Percentiles rank a stretch among this genome's conserved stretches.
phyloP scores from a whole-genome alignment of 1,284 basidiomycete genomes.

The Cutaneotrichosporon dermatis region DNA sequence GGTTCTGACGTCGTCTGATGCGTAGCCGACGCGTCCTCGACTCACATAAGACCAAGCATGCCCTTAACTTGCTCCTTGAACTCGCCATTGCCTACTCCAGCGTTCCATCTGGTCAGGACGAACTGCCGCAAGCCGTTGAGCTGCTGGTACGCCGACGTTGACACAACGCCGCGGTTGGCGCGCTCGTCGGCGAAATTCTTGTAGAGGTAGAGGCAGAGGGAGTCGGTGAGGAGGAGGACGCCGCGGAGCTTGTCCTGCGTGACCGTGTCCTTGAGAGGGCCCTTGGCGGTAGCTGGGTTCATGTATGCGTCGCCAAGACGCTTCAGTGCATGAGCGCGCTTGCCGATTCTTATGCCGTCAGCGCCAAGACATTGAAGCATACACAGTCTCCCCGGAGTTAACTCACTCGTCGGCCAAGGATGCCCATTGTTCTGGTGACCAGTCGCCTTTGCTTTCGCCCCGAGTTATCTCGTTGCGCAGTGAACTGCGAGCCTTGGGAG shows the following conservation, averaged over 20 bases:
- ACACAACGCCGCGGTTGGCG: conserved; percentile 25
- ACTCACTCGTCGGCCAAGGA: conserved; percentile 7
- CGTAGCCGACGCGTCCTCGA: conserved; percentile 2
- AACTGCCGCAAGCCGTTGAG: conserved; percentile 33
- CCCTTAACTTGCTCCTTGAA: conserved; percentile 29
- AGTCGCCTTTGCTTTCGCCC: conserved; percentile 14
- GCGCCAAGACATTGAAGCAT: conserved; percentile 3
- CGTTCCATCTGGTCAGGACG: conserved; percentile 34
- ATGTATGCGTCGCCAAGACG: conserved; percentile 42
- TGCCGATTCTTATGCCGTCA: conserved; percentile 16
- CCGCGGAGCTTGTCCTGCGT: conserved; percentile 39
- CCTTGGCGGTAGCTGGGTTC: conserved; percentile 23
- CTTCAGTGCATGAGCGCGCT: conserved; percentile 34
- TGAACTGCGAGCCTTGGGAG: conserved; percentile 9
- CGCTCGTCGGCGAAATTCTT: conserved; percentile 53
- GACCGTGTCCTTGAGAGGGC: conserved; percentile 21
- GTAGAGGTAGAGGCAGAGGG: conserved; percentile 52
- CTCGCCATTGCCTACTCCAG: conserved; percentile 23
- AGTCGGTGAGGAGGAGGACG: conserved; percentile 51
- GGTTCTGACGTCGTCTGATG: not conserved
- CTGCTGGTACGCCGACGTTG: conserved; percentile 30
- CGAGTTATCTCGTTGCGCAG: conserved; percentile 22
- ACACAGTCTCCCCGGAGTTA: too few species aligned
- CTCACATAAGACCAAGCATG: conserved; percentile 47
- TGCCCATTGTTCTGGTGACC: conserved; percentile 20